These are phyloP conservation scores for Ogataea allantospora DNA, from an alignment of 805 yeast species.

Conservation along the genomic window DNA sequence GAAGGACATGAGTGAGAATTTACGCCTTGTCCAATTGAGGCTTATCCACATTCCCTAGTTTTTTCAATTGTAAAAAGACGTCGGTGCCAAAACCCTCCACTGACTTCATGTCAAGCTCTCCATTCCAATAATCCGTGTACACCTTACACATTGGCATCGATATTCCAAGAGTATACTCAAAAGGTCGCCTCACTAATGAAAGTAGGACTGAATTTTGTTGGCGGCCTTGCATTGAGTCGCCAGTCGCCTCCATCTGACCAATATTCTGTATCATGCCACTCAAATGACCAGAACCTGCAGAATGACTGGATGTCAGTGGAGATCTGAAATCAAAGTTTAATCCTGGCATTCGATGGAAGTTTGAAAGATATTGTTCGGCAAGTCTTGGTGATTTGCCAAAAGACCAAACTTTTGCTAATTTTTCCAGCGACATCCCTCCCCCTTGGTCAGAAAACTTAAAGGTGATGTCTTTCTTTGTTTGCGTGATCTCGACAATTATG, in stretches of 20 bases:
- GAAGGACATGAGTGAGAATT: not conserved
- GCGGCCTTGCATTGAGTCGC: slow-evolving; percentile 16
- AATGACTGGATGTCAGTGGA: slow-evolving; percentile 20
- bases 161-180: slow-evolving; percentile 73
- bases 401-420: slow-evolving; percentile 74
- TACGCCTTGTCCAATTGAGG: slow-evolving; percentile 70
- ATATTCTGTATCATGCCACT: slow-evolving; percentile 30
- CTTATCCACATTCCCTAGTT: slow-evolving; percentile 67
- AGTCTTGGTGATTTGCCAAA: slow-evolving; percentile 70
- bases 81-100: slow-evolving; percentile 93
- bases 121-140: slow-evolving; percentile 96
- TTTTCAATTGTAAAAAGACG: slow-evolving; percentile 73
- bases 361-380: slow-evolving; percentile 57
- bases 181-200: slow-evolving; percentile 67
- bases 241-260: slow-evolving; percentile 32
- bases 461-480: slow-evolving; percentile 62
- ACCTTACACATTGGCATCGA: slow-evolving; percentile 92
- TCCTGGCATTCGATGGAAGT: slow-evolving; percentile 72
- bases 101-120: slow-evolving; percentile 76
- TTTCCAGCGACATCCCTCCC: slow-evolving; percentile 72
- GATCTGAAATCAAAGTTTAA: slow-evolving; percentile 38
- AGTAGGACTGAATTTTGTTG: slow-evolving; percentile 52
- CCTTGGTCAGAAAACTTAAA: slow-evolving; percentile 87
- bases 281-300: slow-evolving; percentile 11
- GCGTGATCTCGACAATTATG: slow-evolving; percentile 70